Conservation (phyloP, 2,329 filamentous ascomycete genomes). For the Sclerotinia glacialis region DNA sequence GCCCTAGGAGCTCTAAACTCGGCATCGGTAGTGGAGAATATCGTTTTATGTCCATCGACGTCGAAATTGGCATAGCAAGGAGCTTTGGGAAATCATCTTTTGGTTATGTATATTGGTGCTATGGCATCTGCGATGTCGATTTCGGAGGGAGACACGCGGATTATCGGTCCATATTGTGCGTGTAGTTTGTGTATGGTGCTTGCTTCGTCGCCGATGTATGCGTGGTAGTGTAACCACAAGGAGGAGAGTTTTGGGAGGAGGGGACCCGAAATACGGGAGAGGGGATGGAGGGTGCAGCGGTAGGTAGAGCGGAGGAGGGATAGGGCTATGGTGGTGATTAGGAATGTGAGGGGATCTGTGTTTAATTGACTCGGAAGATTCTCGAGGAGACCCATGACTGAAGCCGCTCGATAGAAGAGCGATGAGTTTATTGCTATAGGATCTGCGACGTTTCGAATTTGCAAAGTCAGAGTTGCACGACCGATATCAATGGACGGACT, state of each 20-base stretch:
- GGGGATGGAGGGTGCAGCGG: slow-evolving; percentile 42
- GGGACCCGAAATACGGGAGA: slow-evolving; percentile 43
- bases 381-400: slow-evolving; percentile 25
- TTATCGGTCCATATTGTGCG: slow-evolving; percentile 37
- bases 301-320: slow-evolving; percentile 36
- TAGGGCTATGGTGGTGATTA: slow-evolving; percentile 20
- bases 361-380: slow-evolving; percentile 5
- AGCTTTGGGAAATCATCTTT: slow-evolving; percentile 53
- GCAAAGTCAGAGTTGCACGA: background rate
- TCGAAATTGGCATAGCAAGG: slow-evolving; percentile 54
- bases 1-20: slow-evolving; percentile 45
- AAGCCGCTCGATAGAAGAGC: background rate
- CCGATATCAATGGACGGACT: background rate
- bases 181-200: slow-evolving; percentile 34
- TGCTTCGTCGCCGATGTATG: slow-evolving; percentile 41
- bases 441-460: background rate
- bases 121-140: slow-evolving; percentile 40
- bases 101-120: slow-evolving; percentile 49
- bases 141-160: slow-evolving; percentile 40
- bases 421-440: background rate
- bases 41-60: slow-evolving; percentile 52
- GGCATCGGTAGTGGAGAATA: slow-evolving; percentile 49
- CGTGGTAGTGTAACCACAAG: slow-evolving; percentile 41
- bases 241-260: slow-evolving; percentile 38
- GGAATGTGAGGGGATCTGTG: slow-evolving; percentile 20